A percentile compares a stretch with the other conserved stretches of the same genome.
These are phyloP conservation scores for Cyclanthera cordifolia DNA, from an alignment of 306 rosid genomes.

Conservation along the genomic window DNA sequence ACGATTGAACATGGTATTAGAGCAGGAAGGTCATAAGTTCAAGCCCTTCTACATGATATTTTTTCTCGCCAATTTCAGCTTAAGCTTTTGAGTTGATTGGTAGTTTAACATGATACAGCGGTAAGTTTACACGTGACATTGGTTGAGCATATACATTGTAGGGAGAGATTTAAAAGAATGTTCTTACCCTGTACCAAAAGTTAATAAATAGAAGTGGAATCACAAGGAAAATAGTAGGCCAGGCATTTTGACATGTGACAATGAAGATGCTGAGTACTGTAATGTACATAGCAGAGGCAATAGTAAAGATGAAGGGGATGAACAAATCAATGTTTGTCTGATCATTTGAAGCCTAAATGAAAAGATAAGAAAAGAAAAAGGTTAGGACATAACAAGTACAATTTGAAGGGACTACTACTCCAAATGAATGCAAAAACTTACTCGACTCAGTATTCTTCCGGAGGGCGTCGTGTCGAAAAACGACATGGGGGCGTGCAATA, in stretches of 20 bases:
- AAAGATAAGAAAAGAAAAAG: background rate
- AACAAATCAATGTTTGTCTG: constrained; percentile 68
- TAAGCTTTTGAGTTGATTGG: too few relatives aligned
- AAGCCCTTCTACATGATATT: too few relatives aligned
- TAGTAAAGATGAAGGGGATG: constrained; percentile 50
- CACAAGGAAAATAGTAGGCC: constrained; percentile 82
- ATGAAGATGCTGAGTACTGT: constrained; percentile 65
- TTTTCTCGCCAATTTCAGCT: too few relatives aligned
- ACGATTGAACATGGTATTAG: too few relatives aligned
- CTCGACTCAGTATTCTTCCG: constrained; percentile 74
- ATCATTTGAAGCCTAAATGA: constrained; percentile 54
- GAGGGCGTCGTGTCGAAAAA: constrained; percentile 87
- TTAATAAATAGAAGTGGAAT: constrained; percentile 76
- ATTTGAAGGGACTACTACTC: background rate
- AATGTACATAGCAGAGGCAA: constrained; percentile 59
- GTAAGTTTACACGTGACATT: too few relatives aligned
- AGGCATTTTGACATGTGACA: constrained; percentile 65
- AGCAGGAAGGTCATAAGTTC: too few relatives aligned
- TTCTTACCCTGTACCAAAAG: constrained; percentile 84
- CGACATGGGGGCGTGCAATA: constrained; percentile 71
- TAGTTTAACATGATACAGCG: too few relatives aligned
- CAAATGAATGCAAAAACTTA: constrained; percentile 7
- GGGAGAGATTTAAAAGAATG: background rate
- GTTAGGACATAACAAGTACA: background rate
- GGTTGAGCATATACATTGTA: background rate